Percentiles rank a stretch among this genome's conserved stretches.
phyloP scores from a whole-genome alignment of 805 yeast genomes.

The Candida peoriensis region DNA sequence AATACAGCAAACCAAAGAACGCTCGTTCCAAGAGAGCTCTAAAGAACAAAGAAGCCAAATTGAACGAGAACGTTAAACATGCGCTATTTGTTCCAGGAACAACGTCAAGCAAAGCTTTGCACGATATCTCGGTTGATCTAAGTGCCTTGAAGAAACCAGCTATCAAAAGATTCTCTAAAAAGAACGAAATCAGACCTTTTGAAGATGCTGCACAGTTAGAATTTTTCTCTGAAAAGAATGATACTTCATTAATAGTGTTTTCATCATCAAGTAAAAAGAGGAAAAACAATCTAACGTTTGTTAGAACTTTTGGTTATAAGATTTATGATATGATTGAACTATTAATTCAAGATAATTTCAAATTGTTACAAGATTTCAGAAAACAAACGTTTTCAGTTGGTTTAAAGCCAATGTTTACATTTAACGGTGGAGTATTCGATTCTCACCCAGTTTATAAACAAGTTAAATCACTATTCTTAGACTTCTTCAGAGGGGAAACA shows the following conservation, averaged over 20 bases:
- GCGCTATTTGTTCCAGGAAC: conserved; percentile 92
- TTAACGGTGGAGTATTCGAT: conserved; percentile 91
- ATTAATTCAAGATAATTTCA: conserved; percentile 60
- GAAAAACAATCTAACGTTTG: conserved; percentile 84
- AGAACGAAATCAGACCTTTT: conserved; percentile 87
- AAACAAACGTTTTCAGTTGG: conserved; percentile 81
- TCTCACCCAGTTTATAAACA: conserved; percentile 82
- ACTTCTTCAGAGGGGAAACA: conserved; percentile 83
- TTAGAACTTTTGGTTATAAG: conserved; percentile 85
- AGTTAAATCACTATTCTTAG: conserved; percentile 81
- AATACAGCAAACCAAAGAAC: conserved; percentile 72
- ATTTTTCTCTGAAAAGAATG: conserved; percentile 93
- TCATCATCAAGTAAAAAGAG: conserved; percentile 83
- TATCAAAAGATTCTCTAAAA: conserved; percentile 79
- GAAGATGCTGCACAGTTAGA: conserved; percentile 84
- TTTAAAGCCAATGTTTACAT: conserved; percentile 87
- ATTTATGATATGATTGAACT: conserved; percentile 93
- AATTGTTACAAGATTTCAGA: conserved; percentile 75
- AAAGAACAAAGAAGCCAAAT: conserved; percentile 81
- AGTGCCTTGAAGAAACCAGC: conserved; percentile 89
- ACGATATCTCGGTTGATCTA: conserved; percentile 85
- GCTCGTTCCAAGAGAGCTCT: conserved; percentile 94
- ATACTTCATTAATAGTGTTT: conserved; percentile 76
- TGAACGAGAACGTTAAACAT: conserved; percentile 82
- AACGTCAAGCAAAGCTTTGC: conserved; percentile 70